These are phyloP conservation scores for Cladophialophora chaetospira DNA, from an alignment of 2,329 filamentous ascomycete genomes.

Conservation along the genomic window DNA sequence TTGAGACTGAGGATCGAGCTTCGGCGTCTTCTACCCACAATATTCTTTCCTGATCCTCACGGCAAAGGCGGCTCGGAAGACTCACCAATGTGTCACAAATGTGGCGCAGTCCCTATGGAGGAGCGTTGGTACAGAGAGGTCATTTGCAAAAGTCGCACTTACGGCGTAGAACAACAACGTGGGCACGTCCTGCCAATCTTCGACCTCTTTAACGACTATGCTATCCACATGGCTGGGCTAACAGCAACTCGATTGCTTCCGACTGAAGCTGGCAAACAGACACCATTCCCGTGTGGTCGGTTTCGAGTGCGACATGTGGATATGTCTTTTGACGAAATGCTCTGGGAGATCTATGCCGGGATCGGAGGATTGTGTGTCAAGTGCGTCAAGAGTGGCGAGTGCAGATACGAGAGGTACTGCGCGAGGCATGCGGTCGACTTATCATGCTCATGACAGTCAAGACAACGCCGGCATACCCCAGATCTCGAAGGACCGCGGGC, in stretches of 20 bases:
- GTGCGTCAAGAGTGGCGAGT: neutral
- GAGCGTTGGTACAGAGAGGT: slow-evolving; percentile 3
- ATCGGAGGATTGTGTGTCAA: slow-evolving; percentile 4
- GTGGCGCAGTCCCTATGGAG: neutral
- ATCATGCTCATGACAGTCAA: neutral
- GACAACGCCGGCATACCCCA: too few species aligned
- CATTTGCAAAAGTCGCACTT: neutral
- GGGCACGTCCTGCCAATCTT: neutral
- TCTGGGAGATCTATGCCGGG: neutral
- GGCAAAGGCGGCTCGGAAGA: neutral
- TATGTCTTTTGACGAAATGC: neutral
- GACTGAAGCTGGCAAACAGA: neutral
- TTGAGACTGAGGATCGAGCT: neutral
- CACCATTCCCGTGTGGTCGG: neutral
- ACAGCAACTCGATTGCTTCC: too few species aligned
- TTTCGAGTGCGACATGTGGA: neutral
- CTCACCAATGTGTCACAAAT: neutral
- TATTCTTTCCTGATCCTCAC: slow-evolving; percentile 1
- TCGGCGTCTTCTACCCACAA: neutral
- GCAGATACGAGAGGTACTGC: neutral
- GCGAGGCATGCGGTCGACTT: neutral
- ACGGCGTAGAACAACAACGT: neutral
- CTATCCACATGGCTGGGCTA: neutral
- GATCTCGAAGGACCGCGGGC: too few species aligned
- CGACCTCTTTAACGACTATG: neutral